A percentile compares a stretch with the other conserved stretches of the same genome.
These are phyloP conservation scores for Penicillium sp. DNA, from an alignment of 2,329 filamentous ascomycete species.

Conservation along the genomic window DNA sequence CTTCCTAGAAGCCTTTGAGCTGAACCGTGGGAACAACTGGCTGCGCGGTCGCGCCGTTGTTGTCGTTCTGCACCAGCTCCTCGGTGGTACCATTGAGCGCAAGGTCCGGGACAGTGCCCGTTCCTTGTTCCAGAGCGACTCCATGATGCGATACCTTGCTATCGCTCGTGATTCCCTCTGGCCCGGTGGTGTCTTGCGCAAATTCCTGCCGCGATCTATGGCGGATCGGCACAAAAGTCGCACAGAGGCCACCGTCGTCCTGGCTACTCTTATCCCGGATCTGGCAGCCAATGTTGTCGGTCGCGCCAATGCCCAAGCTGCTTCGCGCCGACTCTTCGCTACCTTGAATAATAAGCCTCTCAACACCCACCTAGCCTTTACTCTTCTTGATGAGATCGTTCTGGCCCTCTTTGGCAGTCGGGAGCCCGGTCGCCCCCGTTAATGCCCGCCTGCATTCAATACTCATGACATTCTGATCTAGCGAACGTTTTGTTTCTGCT, in stretches of 20 bases:
- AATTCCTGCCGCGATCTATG: constrained; percentile 57
- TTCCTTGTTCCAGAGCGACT: constrained; percentile 73
- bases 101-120: constrained; percentile 87
- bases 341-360: constrained; percentile 87
- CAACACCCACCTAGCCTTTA: constrained; percentile 74
- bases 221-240: constrained; percentile 77
- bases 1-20: constrained; percentile 91
- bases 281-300: constrained; percentile 91
- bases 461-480: neutral
- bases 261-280: constrained; percentile 88
- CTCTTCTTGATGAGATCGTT: constrained; percentile 70
- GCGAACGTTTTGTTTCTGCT: neutral
- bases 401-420: constrained; percentile 60
- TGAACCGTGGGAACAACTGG: constrained; percentile 97
- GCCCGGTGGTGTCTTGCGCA: constrained; percentile 60
- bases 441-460: neutral
- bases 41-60: constrained; percentile 92
- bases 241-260: constrained; percentile 83
- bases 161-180: constrained; percentile 77
- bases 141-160: constrained; percentile 72
- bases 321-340: constrained; percentile 84
- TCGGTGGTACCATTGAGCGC: constrained; percentile 93
- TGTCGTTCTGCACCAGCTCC: constrained; percentile 90
- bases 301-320: constrained; percentile 84
- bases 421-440: constrained; percentile 17